Evolutionary conservation across 768 basidiomycete species (phyloP).

Genomic region (Cantharellus cinnabarinus): DNA sequence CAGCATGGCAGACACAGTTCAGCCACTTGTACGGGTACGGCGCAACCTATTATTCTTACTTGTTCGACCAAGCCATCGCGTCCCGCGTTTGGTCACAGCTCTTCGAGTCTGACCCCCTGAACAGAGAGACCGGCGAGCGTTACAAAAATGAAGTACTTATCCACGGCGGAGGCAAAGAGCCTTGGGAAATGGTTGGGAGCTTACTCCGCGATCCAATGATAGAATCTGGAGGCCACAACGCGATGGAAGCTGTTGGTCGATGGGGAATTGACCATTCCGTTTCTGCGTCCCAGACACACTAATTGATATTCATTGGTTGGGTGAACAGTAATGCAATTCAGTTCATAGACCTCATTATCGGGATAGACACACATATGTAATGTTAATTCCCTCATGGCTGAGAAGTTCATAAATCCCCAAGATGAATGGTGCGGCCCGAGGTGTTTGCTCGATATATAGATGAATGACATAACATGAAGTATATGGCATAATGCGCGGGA

Average conservation of each 20-base stretch:
- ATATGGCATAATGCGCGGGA: too few species aligned
- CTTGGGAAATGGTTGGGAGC: conserved; percentile 77
- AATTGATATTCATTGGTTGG: too few species aligned
- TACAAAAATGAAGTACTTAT: conserved; percentile 56
- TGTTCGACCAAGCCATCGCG: conserved; percentile 91
- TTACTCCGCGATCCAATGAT: conserved; percentile 46
- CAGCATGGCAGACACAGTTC: conserved; percentile 90
- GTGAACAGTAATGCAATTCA: too few species aligned
- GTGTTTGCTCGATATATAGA: too few species aligned
- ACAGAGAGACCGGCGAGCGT: conserved; percentile 56
- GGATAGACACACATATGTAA: too few species aligned
- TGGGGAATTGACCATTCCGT: conserved; percentile 48
- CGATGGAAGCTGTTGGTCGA: conserved; percentile 76
- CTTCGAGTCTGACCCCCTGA: conserved; percentile 47
- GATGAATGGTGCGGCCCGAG: too few species aligned
- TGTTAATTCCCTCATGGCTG: too few species aligned
- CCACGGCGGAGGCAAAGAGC: conserved; percentile 78
- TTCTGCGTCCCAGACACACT: neutral
- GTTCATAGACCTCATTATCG: too few species aligned
- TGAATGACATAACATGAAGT: too few species aligned
- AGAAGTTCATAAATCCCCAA: too few species aligned
- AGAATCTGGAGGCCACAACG: conserved; percentile 48
- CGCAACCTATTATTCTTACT: conserved; percentile 93
- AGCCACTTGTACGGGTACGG: conserved; percentile 92
- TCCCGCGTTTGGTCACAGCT: conserved; percentile 70